Evolutionary conservation across 331 rosid species (phyloP).

Genomic region (Telfairia occidentalis): DNA sequence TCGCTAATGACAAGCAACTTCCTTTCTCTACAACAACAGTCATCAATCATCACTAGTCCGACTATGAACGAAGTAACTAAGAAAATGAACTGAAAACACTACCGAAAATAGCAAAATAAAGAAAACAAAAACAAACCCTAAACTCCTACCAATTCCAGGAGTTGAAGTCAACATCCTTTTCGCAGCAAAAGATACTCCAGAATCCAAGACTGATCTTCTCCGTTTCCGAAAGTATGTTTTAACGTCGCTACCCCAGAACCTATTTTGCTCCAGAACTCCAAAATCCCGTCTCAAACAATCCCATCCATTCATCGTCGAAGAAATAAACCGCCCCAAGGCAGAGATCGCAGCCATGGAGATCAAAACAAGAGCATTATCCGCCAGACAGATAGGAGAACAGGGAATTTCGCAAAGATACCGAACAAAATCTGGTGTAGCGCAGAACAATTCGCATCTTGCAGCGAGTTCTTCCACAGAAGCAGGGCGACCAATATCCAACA

Average conservation of each 20-base stretch:
- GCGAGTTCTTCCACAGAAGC: conserved; percentile 18
- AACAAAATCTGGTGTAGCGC: conserved; percentile 11
- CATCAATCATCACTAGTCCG: not conserved
- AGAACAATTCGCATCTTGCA: conserved; percentile 12
- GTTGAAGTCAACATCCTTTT: conserved; percentile 18
- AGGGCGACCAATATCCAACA: conserved; percentile 15
- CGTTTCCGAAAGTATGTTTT: conserved; percentile 18
- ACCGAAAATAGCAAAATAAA: not conserved
- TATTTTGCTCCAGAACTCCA: not conserved
- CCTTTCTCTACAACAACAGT: conserved; percentile 5
- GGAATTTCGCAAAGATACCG: conserved; percentile 18
- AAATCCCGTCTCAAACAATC: not conserved
- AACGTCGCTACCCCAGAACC: not conserved
- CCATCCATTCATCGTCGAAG: not conserved
- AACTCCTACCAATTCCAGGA: conserved; percentile 6
- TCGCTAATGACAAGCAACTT: not conserved
- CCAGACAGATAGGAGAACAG: conserved; percentile 13
- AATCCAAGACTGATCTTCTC: not conserved
- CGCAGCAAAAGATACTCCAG: not conserved
- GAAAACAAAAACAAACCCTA: not conserved
- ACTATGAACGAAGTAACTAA: not conserved
- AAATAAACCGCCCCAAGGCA: conserved; percentile 8
- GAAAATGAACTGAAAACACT: not conserved
- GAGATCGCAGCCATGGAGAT: conserved; percentile 5
- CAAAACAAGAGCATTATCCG: conserved; percentile 13